Percentiles rank a stretch among this genome's conserved stretches.
Conservation (phyloP, 306 rosid genomes). For the Rosa lucieae region DNA sequence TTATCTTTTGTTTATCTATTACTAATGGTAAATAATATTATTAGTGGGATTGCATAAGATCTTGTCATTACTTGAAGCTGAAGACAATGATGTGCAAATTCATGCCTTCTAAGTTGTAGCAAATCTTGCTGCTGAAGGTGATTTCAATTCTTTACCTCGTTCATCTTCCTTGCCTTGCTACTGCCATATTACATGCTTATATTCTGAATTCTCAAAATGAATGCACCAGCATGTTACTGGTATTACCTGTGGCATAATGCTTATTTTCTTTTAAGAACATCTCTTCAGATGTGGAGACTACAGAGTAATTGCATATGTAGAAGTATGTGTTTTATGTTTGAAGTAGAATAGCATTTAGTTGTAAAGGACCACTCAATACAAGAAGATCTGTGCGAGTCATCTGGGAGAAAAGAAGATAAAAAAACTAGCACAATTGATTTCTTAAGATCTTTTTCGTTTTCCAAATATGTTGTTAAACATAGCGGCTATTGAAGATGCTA, state of each 20-base stretch:
- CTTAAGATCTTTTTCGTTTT: not conserved
- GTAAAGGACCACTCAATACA: not conserved
- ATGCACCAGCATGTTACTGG: not conserved
- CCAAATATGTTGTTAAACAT: not conserved
- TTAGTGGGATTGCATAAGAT: constrained; percentile 98
- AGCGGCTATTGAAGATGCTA: not conserved
- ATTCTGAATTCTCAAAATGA: not conserved
- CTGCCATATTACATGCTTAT: not conserved
- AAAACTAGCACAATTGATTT: not conserved
- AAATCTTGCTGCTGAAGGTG: constrained; percentile 99
- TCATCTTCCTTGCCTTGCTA: not conserved
- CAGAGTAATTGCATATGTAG: not conserved
- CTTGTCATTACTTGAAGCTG: constrained; percentile 95
- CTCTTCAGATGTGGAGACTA: not conserved
- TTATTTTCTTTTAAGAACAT: not conserved
- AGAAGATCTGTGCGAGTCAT: not conserved
- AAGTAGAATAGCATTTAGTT: not conserved
- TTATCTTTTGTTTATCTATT: constrained; percentile 17
- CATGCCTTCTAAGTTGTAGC: constrained; percentile 99
- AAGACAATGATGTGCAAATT: constrained; percentile 86
- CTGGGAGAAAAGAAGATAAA: not conserved
- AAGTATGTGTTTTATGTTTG: no score
- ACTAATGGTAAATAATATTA: constrained; percentile 33
- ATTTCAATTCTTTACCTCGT: constrained; percentile 11
- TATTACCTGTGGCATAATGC: not conserved